These are phyloP conservation scores for Saccharomyces hybrid DNA, from an alignment of 1,139 yeast species.

Conservation along the genomic window DNA sequence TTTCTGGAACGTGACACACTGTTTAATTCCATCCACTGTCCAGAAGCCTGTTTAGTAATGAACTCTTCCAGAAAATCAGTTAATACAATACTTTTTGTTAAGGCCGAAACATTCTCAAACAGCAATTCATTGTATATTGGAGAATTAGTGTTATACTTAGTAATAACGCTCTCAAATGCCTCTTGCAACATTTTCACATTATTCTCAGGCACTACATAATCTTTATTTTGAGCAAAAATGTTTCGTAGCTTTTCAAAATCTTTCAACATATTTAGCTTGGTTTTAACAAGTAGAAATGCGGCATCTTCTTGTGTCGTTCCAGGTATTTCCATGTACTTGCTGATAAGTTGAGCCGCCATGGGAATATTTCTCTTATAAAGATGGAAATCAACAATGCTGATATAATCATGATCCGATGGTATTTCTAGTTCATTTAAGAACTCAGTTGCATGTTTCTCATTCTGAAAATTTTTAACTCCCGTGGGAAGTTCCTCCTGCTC, in stretches of 20 bases:
- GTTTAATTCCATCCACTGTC: conserved; percentile 2
- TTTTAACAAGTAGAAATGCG: conserved; percentile 8
- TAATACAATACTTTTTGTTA: conserved; percentile 10
- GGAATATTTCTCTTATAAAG: conserved; percentile 13
- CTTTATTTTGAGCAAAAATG: conserved; percentile 5
- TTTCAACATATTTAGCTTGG: conserved; percentile 19
- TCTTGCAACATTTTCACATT: conserved; percentile 8
- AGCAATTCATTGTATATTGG: conserved; percentile 11
- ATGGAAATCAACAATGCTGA: conserved; percentile 18
- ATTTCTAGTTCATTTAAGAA: conserved; percentile 21
- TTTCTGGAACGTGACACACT: conserved; percentile 8
- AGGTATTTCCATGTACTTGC: conserved; percentile 8
- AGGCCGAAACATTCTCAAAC: conserved; percentile 12
- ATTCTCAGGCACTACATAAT: not conserved
- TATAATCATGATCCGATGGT: conserved; percentile 18
- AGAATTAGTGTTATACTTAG: conserved; percentile 8
- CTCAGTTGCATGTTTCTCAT: conserved; percentile 22
- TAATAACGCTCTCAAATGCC: conserved; percentile 11
- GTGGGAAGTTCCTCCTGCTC: not conserved
- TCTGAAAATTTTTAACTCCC: conserved; percentile 11
- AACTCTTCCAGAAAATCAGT: conserved; percentile 10
- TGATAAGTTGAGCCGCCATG: conserved; percentile 14
- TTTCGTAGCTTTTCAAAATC: conserved; percentile 14
- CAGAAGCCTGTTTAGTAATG: conserved; percentile 5
- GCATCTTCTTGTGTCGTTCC: conserved; percentile 5